Evolutionary conservation across 192 early-diverging fungal species (phyloP).

Genomic region (Geranomyces michiganensis): DNA sequence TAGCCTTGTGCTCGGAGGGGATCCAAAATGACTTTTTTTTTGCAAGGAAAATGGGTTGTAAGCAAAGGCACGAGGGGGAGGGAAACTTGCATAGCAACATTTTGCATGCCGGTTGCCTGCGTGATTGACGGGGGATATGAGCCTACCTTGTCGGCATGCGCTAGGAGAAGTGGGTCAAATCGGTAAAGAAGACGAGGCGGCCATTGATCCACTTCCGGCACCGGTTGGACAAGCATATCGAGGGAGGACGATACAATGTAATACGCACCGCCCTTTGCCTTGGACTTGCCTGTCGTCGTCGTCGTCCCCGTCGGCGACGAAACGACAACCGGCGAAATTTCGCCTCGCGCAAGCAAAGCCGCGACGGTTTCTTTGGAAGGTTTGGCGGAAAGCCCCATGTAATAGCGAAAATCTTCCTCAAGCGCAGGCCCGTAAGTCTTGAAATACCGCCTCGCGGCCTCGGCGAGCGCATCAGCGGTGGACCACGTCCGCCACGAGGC

Average conservation of each 20-base stretch:
- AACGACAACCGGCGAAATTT: constrained; percentile 13
- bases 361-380: constrained; percentile 6
- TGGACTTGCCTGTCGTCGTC: neutral
- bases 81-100: neutral
- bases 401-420: constrained; percentile 32
- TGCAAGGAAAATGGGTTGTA: constrained; percentile 1
- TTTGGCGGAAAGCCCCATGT: neutral
- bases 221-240: neutral
- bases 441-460: constrained; percentile 28
- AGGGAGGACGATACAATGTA: neutral
- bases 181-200: constrained; percentile 14
- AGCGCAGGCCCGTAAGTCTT: constrained; percentile 19
- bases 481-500: neutral
- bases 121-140: too few species aligned
- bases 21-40: constrained; percentile 20
- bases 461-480: constrained; percentile 6
- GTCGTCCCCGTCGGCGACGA: neutral
- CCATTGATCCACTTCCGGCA: neutral
- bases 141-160: constrained; percentile 16
- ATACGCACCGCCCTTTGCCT: neutral
- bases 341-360: neutral
- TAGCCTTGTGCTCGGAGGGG: constrained; percentile 10
- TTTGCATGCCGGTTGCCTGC: too few species aligned
- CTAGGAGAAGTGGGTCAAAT: constrained; percentile 26
- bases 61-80: neutral